A percentile compares a stretch with the other conserved stretches of the same genome.
phyloP scores from a whole-genome alignment of 768 basidiomycete species.

The Lactifluus echinatus region DNA sequence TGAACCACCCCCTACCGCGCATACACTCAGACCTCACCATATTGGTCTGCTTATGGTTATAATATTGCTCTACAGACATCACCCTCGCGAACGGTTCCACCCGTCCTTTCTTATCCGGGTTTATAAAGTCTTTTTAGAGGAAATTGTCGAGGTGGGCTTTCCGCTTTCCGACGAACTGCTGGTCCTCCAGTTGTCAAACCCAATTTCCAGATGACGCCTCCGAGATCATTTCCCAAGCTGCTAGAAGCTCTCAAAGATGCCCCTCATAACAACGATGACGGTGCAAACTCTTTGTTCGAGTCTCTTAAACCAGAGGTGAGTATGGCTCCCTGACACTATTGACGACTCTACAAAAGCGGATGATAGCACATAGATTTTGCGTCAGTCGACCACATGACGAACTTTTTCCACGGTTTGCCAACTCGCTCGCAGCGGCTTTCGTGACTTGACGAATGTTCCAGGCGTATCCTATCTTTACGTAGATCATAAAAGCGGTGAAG shows the following conservation, averaged over 20 bases:
- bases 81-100: constrained; percentile 44
- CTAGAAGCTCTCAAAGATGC: constrained; percentile 27
- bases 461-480: constrained; percentile 20
- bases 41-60: constrained; percentile 58
- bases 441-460: not conserved
- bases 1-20: constrained; percentile 52
- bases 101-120: constrained; percentile 51
- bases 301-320: constrained; percentile 16
- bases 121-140: constrained; percentile 57
- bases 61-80: constrained; percentile 53
- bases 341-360: not conserved
- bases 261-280: constrained; percentile 13
- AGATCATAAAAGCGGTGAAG: constrained; percentile 17
- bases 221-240: constrained; percentile 41
- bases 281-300: constrained; percentile 14
- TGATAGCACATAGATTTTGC: constrained; percentile 40
- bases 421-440: not conserved
- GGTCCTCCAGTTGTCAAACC: constrained; percentile 4
- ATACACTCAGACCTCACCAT: constrained; percentile 71
- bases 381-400: constrained; percentile 51
- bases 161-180: not conserved
- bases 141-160: constrained; percentile 54
- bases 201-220: constrained; percentile 48
- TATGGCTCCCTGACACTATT: not conserved
- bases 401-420: constrained; percentile 39